Conservation (phyloP, 768 basidiomycete genomes). For the Rhizopogon vulgaris region DNA sequence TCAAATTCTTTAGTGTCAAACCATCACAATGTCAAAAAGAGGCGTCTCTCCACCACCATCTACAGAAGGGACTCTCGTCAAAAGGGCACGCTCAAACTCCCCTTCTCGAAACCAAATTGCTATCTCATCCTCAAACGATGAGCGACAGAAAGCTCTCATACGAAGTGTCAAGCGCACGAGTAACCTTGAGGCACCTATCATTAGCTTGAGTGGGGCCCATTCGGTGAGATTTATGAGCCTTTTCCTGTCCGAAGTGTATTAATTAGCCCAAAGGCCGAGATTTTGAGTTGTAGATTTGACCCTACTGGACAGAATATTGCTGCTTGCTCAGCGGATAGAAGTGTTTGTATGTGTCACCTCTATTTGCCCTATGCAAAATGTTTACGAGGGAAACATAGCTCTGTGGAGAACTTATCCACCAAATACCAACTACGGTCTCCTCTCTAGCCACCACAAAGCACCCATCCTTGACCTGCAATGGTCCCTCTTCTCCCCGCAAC, state of each 20-base stretch:
- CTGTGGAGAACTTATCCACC: slow-evolving; percentile 90
- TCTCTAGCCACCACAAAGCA: slow-evolving; percentile 80
- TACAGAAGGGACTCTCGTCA: slow-evolving; percentile 47
- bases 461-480: slow-evolving; percentile 91
- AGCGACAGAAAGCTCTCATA: slow-evolving; percentile 72
- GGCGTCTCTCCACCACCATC: slow-evolving; percentile 49
- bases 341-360: slow-evolving; percentile 63
- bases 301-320: slow-evolving; percentile 92
- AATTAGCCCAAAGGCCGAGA: slow-evolving; percentile 55
- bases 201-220: slow-evolving; percentile 85
- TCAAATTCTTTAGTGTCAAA: neutral
- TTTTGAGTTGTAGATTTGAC: slow-evolving; percentile 88
- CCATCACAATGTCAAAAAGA: slow-evolving; percentile 64
- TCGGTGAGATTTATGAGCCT: slow-evolving; percentile 45
- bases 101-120: slow-evolving; percentile 61
- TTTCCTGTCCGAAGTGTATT: neutral
- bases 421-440: slow-evolving; percentile 86
- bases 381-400: slow-evolving; percentile 35
- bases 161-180: slow-evolving; percentile 90
- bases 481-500: slow-evolving; percentile 64
- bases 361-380: slow-evolving; percentile 3
- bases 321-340: slow-evolving; percentile 84
- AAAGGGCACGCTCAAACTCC: slow-evolving; percentile 49
- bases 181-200: slow-evolving; percentile 88
- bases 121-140: slow-evolving; percentile 71